Conservation (phyloP, 768 basidiomycete genomes). For the Cystofilobasidium macerans region DNA sequence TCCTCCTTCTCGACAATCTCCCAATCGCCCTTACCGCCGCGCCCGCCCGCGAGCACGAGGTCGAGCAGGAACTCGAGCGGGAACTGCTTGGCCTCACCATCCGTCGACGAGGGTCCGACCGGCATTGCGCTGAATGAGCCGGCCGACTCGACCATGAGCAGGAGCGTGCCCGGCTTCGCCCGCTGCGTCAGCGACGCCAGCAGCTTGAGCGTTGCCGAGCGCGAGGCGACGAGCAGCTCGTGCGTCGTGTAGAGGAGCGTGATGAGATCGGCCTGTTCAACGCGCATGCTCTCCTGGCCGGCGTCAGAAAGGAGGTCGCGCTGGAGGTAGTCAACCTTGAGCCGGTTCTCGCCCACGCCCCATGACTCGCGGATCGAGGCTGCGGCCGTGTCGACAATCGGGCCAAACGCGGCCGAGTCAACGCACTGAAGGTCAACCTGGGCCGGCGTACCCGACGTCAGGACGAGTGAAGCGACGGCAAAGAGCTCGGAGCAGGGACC, state of each 20-base stretch:
- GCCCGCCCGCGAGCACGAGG: slow-evolving; percentile 23
- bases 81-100: slow-evolving; percentile 14
- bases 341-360: slow-evolving; percentile 16
- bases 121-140: slow-evolving; percentile 25
- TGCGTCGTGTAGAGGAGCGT: slow-evolving; percentile 27
- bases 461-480: slow-evolving; percentile 13
- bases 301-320: slow-evolving; percentile 20
- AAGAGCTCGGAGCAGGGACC: slow-evolving; percentile 23
- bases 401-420: slow-evolving; percentile 25
- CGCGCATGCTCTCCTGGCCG: not conserved
- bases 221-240: slow-evolving; percentile 21
- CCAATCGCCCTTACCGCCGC: slow-evolving; percentile 22
- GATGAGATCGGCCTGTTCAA: slow-evolving; percentile 21
- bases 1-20: slow-evolving; percentile 27
- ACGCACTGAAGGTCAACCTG: slow-evolving; percentile 21
- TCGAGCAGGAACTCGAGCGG: slow-evolving; percentile 26
- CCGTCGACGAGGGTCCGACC: slow-evolving; percentile 9
- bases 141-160: slow-evolving; percentile 25
- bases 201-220: slow-evolving; percentile 16
- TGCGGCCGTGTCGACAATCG: slow-evolving; percentile 8
- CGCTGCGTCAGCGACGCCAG: slow-evolving; percentile 19
- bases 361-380: slow-evolving; percentile 17
- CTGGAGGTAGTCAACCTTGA: slow-evolving; percentile 20
- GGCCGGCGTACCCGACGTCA: slow-evolving; percentile 20
- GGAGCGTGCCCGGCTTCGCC: slow-evolving; percentile 15